Conservation (phyloP, 768 basidiomycete genomes). For the Russula lepida region DNA sequence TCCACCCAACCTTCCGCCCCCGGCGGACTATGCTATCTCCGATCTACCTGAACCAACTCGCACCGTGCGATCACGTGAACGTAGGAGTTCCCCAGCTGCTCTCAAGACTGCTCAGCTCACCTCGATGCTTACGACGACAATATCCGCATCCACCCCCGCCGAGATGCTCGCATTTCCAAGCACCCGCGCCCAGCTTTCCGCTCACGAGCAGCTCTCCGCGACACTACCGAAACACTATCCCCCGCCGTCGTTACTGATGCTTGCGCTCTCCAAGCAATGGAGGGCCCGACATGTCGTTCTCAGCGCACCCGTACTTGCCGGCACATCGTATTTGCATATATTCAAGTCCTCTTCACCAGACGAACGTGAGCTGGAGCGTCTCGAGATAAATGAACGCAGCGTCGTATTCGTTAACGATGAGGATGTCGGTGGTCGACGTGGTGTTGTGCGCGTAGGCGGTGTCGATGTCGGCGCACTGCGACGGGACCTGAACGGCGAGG, state of each 20-base stretch:
- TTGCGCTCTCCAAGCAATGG: constrained; percentile 68
- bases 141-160: constrained; percentile 8
- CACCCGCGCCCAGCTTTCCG: constrained; percentile 39
- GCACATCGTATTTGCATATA: constrained; percentile 55
- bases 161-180: constrained; percentile 56
- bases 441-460: constrained; percentile 64
- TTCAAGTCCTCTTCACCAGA: constrained; percentile 55
- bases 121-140: constrained; percentile 1
- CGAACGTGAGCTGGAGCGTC: constrained; percentile 63
- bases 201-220: constrained; percentile 45
- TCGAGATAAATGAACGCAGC: constrained; percentile 70
- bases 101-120: background rate
- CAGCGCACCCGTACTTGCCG: constrained; percentile 30
- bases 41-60: constrained; percentile 3
- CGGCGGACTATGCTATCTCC: background rate
- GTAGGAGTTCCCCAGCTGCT: background rate
- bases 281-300: constrained; percentile 56
- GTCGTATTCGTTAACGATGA: constrained; percentile 66
- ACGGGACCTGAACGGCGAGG: constrained; percentile 30
- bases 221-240: constrained; percentile 63
- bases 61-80: constrained; percentile 4
- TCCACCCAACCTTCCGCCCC: background rate
- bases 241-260: constrained; percentile 56
- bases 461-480: constrained; percentile 44
- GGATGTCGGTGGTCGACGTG: constrained; percentile 35